phyloP scores from a whole-genome alignment of 306 rosid genomes.

The Acacia melanoxylon region DNA sequence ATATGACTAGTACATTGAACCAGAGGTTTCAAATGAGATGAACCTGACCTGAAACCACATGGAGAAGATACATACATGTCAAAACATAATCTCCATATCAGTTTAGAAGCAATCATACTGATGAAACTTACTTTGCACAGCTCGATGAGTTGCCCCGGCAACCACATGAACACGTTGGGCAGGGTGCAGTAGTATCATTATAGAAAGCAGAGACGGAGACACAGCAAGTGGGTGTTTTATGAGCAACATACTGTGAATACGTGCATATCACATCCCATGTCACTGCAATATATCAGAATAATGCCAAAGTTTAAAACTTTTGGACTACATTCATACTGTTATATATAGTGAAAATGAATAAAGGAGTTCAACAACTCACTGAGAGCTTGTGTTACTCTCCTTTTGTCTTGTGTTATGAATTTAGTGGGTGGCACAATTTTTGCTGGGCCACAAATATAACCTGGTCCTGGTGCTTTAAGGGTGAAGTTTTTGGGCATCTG shows the following conservation, averaged over 20 bases:
- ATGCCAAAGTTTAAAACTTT: not conserved
- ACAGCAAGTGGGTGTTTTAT: constrained; percentile 77
- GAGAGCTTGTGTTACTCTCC: constrained; percentile 78
- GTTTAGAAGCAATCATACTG: constrained; percentile 16
- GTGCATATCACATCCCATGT: constrained; percentile 90
- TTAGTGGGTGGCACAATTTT: constrained; percentile 55
- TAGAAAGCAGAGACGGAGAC: constrained; percentile 86
- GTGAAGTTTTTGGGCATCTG: constrained; percentile 68
- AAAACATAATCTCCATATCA: not conserved
- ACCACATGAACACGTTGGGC: constrained; percentile 80
- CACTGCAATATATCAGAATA: constrained; percentile 56
- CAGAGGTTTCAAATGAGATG: constrained; percentile 66
- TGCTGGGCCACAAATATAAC: constrained; percentile 77
- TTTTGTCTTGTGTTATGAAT: constrained; percentile 57
- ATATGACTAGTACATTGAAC: constrained; percentile 80
- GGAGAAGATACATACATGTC: not conserved
- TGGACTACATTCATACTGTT: not conserved
- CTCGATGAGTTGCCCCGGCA: constrained; percentile 57
- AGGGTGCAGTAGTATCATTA: constrained; percentile 65
- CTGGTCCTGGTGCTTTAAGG: constrained; percentile 78
- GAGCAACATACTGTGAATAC: constrained; percentile 82
- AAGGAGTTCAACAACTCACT: constrained; percentile 52
- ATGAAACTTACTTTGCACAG: constrained; percentile 68
- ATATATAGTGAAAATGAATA: not conserved
- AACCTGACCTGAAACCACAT: constrained; percentile 47